Evolutionary conservation across 2,329 filamentous ascomycete species (phyloP), one percentile per base, ranked within the genome.

Genomic region (Colletotrichum higginsianum): DNA sequence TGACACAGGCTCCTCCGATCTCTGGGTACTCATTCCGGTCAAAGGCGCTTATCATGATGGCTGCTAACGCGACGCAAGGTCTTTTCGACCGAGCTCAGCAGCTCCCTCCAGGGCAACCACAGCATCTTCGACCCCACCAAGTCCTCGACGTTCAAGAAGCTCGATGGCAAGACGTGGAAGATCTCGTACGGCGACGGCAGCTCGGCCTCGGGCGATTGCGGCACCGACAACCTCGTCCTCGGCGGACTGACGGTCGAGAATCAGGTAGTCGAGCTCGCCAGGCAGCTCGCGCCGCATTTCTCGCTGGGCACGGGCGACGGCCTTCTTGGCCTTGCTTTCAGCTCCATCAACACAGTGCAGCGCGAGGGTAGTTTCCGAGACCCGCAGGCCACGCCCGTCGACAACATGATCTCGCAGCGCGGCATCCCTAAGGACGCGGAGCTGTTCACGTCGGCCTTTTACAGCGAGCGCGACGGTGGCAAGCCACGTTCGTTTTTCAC

Each of bases 1-100:
- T 77, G 92, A 94, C 80, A 92, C 91, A 18, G 92, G 92, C 66
- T 94, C 92, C 2, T 88, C 92, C 15, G 92, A 94, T 80, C 86
- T 93, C 83, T 94, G 92, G 92, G 88, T 92, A 42, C 92, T 3
- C 82, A 89, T 87, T 13, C 86, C 1, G 62, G 81, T 0, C 70
- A 77, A 6, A 72, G 83, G 49, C 84, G 83, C 42, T 77, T 78
- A 42, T 85, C 85, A 46, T 35, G 1, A 16, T 21, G 8, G n/a
- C 21, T 1, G 61, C 38, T 72, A n/a, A 69, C 35, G 61, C 26
- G 15, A 23, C 8, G 3, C 2, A n/a, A 72, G 69, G 79, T 81
- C 49, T 82, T 81, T 70, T 78, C 77, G 74, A 76, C 74, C 53
- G 75, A 78, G 52, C 78, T 78, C 26, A 49, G 74, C 26, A 73